These are phyloP conservation scores for Botrytis aclada DNA, from an alignment of 2,329 filamentous ascomycete species.

Conservation along the genomic window DNA sequence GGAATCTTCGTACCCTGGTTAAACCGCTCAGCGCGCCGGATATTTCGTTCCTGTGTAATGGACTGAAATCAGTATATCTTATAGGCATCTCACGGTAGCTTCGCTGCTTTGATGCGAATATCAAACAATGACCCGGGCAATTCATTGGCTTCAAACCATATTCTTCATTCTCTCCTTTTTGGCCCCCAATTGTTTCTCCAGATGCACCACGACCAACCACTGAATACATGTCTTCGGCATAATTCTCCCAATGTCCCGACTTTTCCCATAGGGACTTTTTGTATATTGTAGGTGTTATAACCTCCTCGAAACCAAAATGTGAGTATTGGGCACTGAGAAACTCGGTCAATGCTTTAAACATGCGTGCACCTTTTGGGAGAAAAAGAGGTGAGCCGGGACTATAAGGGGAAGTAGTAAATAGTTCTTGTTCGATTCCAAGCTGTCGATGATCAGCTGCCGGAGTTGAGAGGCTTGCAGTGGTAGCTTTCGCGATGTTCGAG, in stretches of 20 bases:
- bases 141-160: slow-evolving; percentile 93
- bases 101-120: slow-evolving; percentile 70
- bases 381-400: slow-evolving; percentile 86
- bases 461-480: slow-evolving; percentile 20
- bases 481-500: background rate
- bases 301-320: slow-evolving; percentile 81
- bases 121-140: slow-evolving; percentile 81
- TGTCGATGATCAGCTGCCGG: slow-evolving; percentile 53
- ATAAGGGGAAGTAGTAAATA: slow-evolving; percentile 76
- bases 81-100: slow-evolving; percentile 80
- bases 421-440: slow-evolving; percentile 63
- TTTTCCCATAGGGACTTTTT: slow-evolving; percentile 84
- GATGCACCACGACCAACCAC: slow-evolving; percentile 52
- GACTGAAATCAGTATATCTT: slow-evolving; percentile 82
- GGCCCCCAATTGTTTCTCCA: slow-evolving; percentile 39
- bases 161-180: slow-evolving; percentile 59
- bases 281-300: slow-evolving; percentile 87
- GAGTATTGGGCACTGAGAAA: slow-evolving; percentile 83
- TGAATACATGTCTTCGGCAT: slow-evolving; percentile 88
- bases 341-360: slow-evolving; percentile 79
- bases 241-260: slow-evolving; percentile 85
- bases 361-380: slow-evolving; percentile 73
- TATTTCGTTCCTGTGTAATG: slow-evolving; percentile 81
- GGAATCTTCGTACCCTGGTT: slow-evolving; percentile 80
- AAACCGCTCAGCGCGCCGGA: slow-evolving; percentile 78